phyloP scores from a whole-genome alignment of 2,329 filamentous ascomycete species.

The Salinomyces thailandicus region DNA sequence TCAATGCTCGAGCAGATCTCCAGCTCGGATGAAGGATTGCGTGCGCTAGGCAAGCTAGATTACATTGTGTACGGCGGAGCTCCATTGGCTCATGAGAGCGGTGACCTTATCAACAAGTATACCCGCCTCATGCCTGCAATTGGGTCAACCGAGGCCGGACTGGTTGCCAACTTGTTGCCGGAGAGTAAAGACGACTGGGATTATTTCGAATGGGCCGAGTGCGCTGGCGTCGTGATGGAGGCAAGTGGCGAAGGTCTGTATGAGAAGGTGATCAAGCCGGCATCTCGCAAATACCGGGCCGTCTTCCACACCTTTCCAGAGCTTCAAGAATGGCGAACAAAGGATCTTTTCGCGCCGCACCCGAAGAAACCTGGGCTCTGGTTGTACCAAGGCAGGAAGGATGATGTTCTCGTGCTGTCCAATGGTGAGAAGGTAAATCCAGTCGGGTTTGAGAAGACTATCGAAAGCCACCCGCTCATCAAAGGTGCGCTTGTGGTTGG shows the following conservation, averaged over 20 bases:
- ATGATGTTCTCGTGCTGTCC: constrained; percentile 22
- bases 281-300: not conserved
- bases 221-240: constrained; percentile 3
- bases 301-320: constrained; percentile 20
- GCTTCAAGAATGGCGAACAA: constrained; percentile 18
- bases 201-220: constrained; percentile 2
- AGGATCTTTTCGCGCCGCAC: constrained; percentile 20
- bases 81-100: constrained; percentile 2
- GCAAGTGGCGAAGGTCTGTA: constrained; percentile 2
- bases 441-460: constrained; percentile 7
- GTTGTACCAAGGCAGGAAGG: constrained; percentile 16
- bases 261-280: constrained; percentile 6
- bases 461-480: constrained; percentile 14
- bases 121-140: not conserved
- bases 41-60: constrained; percentile 1
- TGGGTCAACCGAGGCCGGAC: constrained; percentile 5
- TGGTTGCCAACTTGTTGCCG: constrained; percentile 1
- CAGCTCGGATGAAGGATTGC: not conserved
- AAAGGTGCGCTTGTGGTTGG: constrained; percentile 25
- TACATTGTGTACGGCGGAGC: constrained; percentile 5
- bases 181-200: constrained; percentile 4
- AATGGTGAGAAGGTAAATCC: constrained; percentile 25
- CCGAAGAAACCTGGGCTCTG: constrained; percentile 17
- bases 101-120: constrained; percentile 1
- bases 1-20: constrained; percentile 5